Evolutionary conservation across 768 basidiomycete species (phyloP).

Genomic region (Leccinum subgranulosum): DNA sequence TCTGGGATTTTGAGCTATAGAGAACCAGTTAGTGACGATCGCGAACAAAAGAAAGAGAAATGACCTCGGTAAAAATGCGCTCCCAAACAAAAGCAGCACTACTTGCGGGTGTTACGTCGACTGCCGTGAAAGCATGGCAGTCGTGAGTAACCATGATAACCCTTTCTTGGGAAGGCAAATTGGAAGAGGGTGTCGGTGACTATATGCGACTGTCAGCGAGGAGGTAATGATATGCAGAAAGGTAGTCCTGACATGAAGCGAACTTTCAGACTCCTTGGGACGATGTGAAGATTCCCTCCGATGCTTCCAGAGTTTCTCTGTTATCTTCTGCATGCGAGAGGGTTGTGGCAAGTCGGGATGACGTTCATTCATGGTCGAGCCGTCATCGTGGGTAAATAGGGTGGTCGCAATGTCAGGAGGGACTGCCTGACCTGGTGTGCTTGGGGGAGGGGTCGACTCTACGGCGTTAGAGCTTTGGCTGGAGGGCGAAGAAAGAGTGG

Average conservation of each 20-base stretch:
- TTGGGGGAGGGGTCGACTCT: slow-evolving; percentile 70
- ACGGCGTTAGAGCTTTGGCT: slow-evolving; percentile 59
- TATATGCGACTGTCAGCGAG: slow-evolving; percentile 17
- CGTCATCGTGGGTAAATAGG: slow-evolving; percentile 37
- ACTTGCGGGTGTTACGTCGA: slow-evolving; percentile 66
- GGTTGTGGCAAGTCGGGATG: slow-evolving; percentile 24
- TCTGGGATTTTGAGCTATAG: slow-evolving; percentile 73
- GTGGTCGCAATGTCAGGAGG: slow-evolving; percentile 41
- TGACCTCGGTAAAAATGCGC: slow-evolving; percentile 75
- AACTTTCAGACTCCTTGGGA: slow-evolving; percentile 24
- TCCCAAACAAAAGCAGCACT: slow-evolving; percentile 72
- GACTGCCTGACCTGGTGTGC: slow-evolving; percentile 53
- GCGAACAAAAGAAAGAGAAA: slow-evolving; percentile 15
- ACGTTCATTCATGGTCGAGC: slow-evolving; percentile 30
- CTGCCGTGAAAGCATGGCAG: slow-evolving; percentile 69
- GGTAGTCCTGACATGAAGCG: slow-evolving; percentile 21
- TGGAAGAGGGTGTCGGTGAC: slow-evolving; percentile 30
- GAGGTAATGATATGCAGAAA: slow-evolving; percentile 3
- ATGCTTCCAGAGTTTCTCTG: slow-evolving; percentile 23
- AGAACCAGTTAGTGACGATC: slow-evolving; percentile 1
- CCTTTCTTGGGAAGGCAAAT: slow-evolving; percentile 30
- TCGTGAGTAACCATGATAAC: slow-evolving; percentile 71
- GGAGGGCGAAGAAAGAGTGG: slow-evolving; percentile 67
- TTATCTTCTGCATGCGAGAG: slow-evolving; percentile 33
- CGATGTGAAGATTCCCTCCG: slow-evolving; percentile 31